These are phyloP conservation scores for Phylloporus sp. DNA, from an alignment of 768 basidiomycete species.

Conservation along the genomic window DNA sequence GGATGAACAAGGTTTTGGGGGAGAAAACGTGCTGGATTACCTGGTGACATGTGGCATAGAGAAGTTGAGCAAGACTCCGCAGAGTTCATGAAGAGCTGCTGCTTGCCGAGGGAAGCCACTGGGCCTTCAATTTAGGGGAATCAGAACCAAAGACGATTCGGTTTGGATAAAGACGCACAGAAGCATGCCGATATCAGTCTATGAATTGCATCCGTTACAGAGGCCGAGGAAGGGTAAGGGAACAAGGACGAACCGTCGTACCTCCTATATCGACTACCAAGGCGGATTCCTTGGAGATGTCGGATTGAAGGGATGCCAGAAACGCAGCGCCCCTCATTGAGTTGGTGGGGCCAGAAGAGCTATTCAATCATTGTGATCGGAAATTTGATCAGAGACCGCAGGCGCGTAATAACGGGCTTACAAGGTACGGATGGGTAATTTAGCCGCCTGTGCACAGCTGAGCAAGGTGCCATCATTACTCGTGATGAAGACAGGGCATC, in stretches of 20 bases:
- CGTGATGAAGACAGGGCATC: slow-evolving; percentile 53
- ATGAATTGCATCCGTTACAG: slow-evolving; percentile 11
- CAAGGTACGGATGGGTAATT: slow-evolving; percentile 60
- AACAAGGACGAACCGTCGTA: slow-evolving; percentile 41
- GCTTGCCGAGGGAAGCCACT: slow-evolving; percentile 62
- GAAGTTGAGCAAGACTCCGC: slow-evolving; percentile 59
- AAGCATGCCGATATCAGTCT: slow-evolving; percentile 60
- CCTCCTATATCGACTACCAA: slow-evolving; percentile 65
- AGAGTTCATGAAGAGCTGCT: slow-evolving; percentile 57
- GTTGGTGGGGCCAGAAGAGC: slow-evolving; percentile 58
- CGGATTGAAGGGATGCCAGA: slow-evolving; percentile 42
- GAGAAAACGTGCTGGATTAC: slow-evolving; percentile 14
- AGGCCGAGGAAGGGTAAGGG: slow-evolving; percentile 4
- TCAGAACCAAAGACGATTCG: slow-evolving; percentile 7
- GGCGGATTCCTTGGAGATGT: slow-evolving; percentile 34
- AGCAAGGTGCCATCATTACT: slow-evolving; percentile 59
- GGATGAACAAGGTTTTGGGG: neutral
- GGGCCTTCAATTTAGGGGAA: slow-evolving; percentile 27
- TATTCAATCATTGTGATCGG: slow-evolving; percentile 11
- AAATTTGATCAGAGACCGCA: neutral
- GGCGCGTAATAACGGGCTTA: slow-evolving; percentile 15
- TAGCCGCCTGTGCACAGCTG: slow-evolving; percentile 45
- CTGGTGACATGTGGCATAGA: slow-evolving; percentile 53
- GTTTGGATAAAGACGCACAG: slow-evolving; percentile 28
- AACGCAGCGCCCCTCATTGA: slow-evolving; percentile 68